These are phyloP conservation scores for Fusarium drepaniforme DNA, from an alignment of 2,329 filamentous ascomycete species.

Conservation along the genomic window DNA sequence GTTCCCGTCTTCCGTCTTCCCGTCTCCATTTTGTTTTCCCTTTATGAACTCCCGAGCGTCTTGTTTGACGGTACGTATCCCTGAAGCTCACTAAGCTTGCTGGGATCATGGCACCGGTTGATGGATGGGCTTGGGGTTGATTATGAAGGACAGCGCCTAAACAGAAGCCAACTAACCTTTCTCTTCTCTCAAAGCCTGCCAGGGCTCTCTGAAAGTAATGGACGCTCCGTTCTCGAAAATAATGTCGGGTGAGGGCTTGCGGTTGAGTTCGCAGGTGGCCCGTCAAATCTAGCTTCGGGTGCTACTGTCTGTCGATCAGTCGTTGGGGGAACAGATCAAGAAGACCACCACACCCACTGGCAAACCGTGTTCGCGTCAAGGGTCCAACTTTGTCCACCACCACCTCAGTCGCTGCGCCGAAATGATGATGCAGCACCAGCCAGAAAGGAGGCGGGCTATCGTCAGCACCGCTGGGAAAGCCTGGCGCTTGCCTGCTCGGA, in stretches of 20 bases:
- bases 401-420: conserved; percentile 33
- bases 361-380: conserved; percentile 29
- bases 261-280: conserved; percentile 31
- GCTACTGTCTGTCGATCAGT: conserved; percentile 30
- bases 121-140: neutral
- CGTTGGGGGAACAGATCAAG: conserved; percentile 2
- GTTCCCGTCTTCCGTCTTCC: conserved; percentile 44
- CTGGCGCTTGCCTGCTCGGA: conserved; percentile 29
- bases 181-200: conserved; percentile 15
- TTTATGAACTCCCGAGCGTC: conserved; percentile 26
- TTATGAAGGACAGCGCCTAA: conserved; percentile 10
- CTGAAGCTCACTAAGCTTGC: conserved; percentile 2
- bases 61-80: conserved; percentile 16
- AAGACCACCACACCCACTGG: conserved; percentile 17
- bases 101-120: neutral
- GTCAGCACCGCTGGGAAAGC: conserved; percentile 34
- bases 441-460: conserved; percentile 20
- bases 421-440: conserved; percentile 22
- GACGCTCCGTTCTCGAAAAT: conserved; percentile 27
- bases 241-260: conserved; percentile 36
- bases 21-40: conserved; percentile 42
- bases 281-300: conserved; percentile 24
- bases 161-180: conserved; percentile 28
- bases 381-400: conserved; percentile 40
- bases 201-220: neutral